Base-by-base conservation (phyloP, 1,139 yeast species). In the Kodamaea fungicola region DNA sequence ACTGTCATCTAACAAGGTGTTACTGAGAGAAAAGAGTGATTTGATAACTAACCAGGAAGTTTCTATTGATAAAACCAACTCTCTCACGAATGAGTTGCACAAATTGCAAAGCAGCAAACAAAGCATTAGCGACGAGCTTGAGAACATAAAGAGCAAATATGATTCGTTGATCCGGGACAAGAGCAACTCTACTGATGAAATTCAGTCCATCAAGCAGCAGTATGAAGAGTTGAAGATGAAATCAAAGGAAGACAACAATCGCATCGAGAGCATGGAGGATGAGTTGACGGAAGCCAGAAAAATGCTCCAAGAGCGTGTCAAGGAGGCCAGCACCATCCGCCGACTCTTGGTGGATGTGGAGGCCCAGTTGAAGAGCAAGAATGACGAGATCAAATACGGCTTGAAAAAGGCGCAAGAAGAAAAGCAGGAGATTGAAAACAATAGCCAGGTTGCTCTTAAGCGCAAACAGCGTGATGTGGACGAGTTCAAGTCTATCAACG, bases 321-420 rank as follows among this genome's bases (percentile, higher is more conserved):
- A 90, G 34, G 97, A 92, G 59, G 71, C 89, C 0, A 69, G 81
- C 3, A 80, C 88, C 0, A 75, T 88, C 61, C 74, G 95, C 46
- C 67, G 87, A 43, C 59, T 88, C 28, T 55, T 88, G 21, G 59
- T 78, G 32, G 96, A 87, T 32, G 72, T 78, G 4, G 92, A 88
- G 48, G 81, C 78, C 33, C 72, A 69, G 33, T 74, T 77, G 37
- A 76, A 72, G 31, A 47, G 54, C 6, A 75, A 76, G 40, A 62
- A 76, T 21, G 46, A 48, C 2, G 70, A 66, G 9, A 47, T 55
- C 30, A 58, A 55, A 34, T 38, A 41, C 7, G 71, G 68, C 37
- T 37, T 69, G 22, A 45, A 49, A 5, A 50, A 47, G 31, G 30
- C 78, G 1, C 58, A 63, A 2, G 88, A 83, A 35, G 92, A 83